These are phyloP conservation scores for Boletellus deceptivus DNA, from an alignment of 1,284 basidiomycete genomes.

Conservation along the genomic window DNA sequence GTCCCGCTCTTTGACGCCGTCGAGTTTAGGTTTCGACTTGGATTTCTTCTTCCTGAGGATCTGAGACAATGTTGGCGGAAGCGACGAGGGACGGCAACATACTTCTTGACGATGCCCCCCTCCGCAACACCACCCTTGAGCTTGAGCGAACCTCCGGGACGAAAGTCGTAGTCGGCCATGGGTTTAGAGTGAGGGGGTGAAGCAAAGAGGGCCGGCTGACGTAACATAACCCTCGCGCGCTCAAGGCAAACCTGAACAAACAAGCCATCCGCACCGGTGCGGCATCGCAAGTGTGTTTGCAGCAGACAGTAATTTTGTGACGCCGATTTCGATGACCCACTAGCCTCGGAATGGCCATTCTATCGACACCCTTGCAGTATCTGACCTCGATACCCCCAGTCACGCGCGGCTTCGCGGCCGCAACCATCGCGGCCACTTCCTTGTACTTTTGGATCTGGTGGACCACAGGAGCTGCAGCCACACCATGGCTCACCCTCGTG, in stretches of 20 bases:
- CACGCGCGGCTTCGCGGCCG: slow-evolving; percentile 73
- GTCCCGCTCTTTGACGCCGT: slow-evolving; percentile 38
- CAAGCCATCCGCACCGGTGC: background rate
- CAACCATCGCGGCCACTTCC: slow-evolving; percentile 63
- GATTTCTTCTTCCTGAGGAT: slow-evolving; percentile 79
- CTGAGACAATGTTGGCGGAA: slow-evolving; percentile 15
- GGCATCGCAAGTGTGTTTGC: background rate
- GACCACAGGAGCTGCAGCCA: slow-evolving; percentile 43
- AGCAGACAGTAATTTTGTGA: background rate
- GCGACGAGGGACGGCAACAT: slow-evolving; percentile 30
- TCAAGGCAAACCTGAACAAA: background rate
- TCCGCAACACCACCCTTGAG: slow-evolving; percentile 81
- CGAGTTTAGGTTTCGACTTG: slow-evolving; percentile 57
- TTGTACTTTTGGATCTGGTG: slow-evolving; percentile 65
- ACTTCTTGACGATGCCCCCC: slow-evolving; percentile 82
- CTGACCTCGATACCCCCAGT: slow-evolving; percentile 73
- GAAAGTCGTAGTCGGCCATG: slow-evolving; percentile 85
- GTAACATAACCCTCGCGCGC: slow-evolving; percentile 21
- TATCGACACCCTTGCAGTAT: slow-evolving; percentile 67
- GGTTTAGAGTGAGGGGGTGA: slow-evolving; percentile 7
- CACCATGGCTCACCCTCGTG: slow-evolving; percentile 81
- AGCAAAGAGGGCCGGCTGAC: slow-evolving; percentile 24
- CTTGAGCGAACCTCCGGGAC: slow-evolving; percentile 86
- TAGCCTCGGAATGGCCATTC: slow-evolving; percentile 58
- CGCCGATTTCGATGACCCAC: slow-evolving; percentile 12